Base-by-base conservation (phyloP, 208 protist genomes). In the Leishmania braziliensis region DNA sequence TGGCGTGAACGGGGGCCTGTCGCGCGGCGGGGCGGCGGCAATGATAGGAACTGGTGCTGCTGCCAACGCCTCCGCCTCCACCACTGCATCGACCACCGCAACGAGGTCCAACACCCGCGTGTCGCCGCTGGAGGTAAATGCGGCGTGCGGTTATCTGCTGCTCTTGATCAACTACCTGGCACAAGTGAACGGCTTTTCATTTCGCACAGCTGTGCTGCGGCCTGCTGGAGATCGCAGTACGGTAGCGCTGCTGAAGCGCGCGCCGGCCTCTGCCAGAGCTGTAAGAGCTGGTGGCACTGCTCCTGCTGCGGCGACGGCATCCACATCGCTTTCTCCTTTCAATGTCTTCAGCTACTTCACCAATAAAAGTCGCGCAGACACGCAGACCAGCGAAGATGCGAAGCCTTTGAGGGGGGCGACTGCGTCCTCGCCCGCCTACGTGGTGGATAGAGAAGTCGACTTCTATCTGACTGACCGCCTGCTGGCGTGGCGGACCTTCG, bases 401-500 rank as follows among this genome's bases (percentile, higher is more conserved):
- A 48, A 33, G 50, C n/a, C 74, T 23, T 8, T 84, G 51, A 20
- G 53, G n/a, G 50, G 54, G 46, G 18, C 69, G n/a, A 66, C 77
- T 1, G 72, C 62, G 33, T 16, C 69, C n/a, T 23, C 69, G 6
- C 2, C n/a, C 26, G 69, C 48, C 16, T 62, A 65, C 36, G 51
- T 51, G 33, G 76, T 77, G 26, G 75, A 81, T 39, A 36, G 75
- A 73, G 65, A 69, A 77, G 78, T 89, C 0, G 89, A 96, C 75
- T 96, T 97, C 77, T 93, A 89, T 76, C 79, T 96, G 79, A 93
- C 82, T 33, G 90, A 96, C 14, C 73, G 85, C 26, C 80, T 95
- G 46, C 90, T 97, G 65, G 60, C 86, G n/a, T 92, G 90, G 88
- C 90, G 88, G 46, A 95, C 91, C 1, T 96, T 96, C 66, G 91